Percentiles rank a stretch among this genome's conserved stretches.
phyloP scores from a whole-genome alignment of 306 rosid species.

The Sesbania bispinosa region DNA sequence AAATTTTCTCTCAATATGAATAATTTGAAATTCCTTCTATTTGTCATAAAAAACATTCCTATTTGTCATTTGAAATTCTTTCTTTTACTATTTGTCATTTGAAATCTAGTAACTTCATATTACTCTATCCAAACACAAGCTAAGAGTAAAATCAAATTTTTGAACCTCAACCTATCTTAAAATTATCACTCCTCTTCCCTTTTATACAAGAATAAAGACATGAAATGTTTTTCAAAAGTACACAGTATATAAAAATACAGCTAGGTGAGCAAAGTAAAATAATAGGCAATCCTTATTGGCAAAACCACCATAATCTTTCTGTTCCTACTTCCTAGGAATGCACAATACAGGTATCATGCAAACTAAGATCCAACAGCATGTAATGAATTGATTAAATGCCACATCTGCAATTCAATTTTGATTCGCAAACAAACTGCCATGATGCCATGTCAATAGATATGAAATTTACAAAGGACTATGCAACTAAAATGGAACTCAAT shows the following conservation, averaged over 20 bases:
- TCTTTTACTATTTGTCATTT: no score
- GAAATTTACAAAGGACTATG: no score
- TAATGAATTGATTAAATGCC: neutral
- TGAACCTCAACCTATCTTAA: neutral
- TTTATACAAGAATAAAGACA: neutral
- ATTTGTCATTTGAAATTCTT: no score
- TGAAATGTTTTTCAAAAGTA: neutral
- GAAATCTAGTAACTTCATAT: no score
- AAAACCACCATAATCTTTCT: neutral
- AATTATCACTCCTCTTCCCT: neutral
- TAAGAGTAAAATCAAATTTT: neutral
- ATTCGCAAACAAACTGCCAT: no score
- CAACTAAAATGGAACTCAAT: no score
- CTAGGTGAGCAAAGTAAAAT: neutral
- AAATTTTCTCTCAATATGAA: no score
- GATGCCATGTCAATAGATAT: no score
- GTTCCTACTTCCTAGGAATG: neutral
- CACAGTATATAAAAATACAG: neutral
- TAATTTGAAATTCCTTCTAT: no score
- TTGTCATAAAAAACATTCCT: no score
- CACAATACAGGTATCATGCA: neutral
- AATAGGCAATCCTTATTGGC: neutral
- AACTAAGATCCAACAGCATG: neutral
- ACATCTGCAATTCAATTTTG: neutral
- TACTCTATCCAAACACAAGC: no score